Base-by-base conservation (phyloP, 1,284 basidiomycete species). In the Boletus austroedulis region DNA sequence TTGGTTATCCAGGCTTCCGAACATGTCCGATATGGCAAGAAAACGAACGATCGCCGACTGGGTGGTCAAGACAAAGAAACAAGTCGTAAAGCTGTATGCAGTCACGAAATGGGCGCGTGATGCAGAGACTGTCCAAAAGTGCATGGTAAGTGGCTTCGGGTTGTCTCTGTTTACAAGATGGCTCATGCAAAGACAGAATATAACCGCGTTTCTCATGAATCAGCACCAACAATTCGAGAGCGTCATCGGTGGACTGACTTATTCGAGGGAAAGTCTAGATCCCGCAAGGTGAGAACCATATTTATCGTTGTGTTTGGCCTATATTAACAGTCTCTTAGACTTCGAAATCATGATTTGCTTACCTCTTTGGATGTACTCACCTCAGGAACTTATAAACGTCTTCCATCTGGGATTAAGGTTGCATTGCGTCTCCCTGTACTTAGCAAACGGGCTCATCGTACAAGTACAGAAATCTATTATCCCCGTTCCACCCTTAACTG, bases 261-360 rank as follows among this genome's bases (percentile, higher is more conserved):
- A 83, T 64, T 83, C 85, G 2, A 88, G 84, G 64, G 82, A 88
- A 57, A 79, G 78, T 53, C 71, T 90, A 63, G 87, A 89, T 67
- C 81, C 85, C 50, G 85, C 87, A 55, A 83, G 88, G 87, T 86
- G 64, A 57, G 70, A 62, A n/a, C 40, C 47, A 41, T 19, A 12
- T 48, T n/a, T 15, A 15, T 19, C 28, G 15, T 46, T 15, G 36
- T 49, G 32, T 45, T 7, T 51, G 14, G 1, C 38, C 54, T 48
- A 21, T 53, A 50, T 53, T 53, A 49, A 56, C 48, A 21, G 23
- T n/a, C 47, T n/a, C 31, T 6, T 60, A 92, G 92, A 70, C 81
- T 93, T 24, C 83, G 92, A 55, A 95, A 95, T 70, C 92, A 94
- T 63, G 94, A 96, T 70, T 78, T 95, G n/a, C 78, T 92, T 14